phyloP scores from a whole-genome alignment of 2,329 filamentous ascomycete genomes.

The Lachnellula hyalina region DNA sequence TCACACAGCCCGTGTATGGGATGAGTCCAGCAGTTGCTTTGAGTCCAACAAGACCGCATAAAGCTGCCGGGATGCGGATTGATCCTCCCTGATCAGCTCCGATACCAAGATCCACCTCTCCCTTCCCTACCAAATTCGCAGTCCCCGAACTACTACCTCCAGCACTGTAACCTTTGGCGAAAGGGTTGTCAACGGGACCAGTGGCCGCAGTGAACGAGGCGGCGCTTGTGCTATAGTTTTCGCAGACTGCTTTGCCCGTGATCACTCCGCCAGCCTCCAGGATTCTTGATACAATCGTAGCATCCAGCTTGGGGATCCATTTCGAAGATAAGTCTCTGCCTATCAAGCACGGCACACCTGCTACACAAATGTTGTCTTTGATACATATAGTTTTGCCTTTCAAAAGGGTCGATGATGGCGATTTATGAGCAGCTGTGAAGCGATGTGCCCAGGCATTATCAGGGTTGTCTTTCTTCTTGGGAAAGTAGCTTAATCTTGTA shows the following conservation, averaged over 20 bases:
- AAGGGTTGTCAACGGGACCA: constrained; percentile 43
- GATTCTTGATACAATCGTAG: constrained; percentile 46
- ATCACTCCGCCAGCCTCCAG: constrained; percentile 47
- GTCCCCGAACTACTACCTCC: constrained; percentile 47
- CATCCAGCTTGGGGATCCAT: constrained; percentile 48
- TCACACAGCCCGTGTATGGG: constrained; percentile 34
- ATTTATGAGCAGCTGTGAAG: constrained; percentile 14
- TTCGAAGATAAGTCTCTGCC: constrained; percentile 45
- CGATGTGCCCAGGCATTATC: constrained; percentile 18
- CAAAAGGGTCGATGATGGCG: constrained; percentile 22
- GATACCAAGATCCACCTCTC: constrained; percentile 47
- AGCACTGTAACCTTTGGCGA: constrained; percentile 39
- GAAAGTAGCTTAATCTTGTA: constrained; percentile 9
- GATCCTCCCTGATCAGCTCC: constrained; percentile 47
- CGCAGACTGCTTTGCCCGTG: constrained; percentile 47
- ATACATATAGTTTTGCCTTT: constrained; percentile 43
- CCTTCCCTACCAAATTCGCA: constrained; percentile 40
- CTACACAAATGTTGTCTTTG: constrained; percentile 51
- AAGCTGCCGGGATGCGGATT: constrained; percentile 66
- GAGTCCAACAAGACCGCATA: constrained; percentile 22
- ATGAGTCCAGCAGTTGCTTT: constrained; percentile 22
- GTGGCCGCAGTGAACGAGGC: constrained; percentile 43
- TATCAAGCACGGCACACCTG: constrained; percentile 47
- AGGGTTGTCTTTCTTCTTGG: constrained; percentile 14
- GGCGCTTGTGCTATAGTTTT: constrained; percentile 48